These are phyloP conservation scores for Craterostigma plantagineum DNA, from an alignment of 257 asterid species.

Conservation along the genomic window DNA sequence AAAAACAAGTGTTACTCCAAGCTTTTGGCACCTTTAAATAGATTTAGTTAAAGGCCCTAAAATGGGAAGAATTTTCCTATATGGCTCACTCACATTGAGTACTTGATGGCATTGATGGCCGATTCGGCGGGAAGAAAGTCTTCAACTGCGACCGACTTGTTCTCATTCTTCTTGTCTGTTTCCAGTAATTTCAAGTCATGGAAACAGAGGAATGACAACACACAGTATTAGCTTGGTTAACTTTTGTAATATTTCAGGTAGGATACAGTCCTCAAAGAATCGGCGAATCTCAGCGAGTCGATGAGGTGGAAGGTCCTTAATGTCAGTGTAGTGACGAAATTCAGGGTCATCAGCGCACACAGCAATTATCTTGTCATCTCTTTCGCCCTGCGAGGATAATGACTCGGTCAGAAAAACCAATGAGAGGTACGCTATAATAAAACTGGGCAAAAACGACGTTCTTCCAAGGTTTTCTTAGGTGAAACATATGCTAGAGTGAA, in stretches of 20 bases:
- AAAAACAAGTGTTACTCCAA: background rate
- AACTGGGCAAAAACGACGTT: too few species aligned
- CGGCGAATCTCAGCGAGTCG: constrained; percentile 94
- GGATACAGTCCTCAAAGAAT: constrained; percentile 94
- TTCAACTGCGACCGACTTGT: constrained; percentile 71
- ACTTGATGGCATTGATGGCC: constrained; percentile 49
- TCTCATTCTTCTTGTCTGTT: constrained; percentile 77
- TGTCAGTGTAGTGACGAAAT: constrained; percentile 59
- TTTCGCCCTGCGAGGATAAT: constrained; percentile 48
- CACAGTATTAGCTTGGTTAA: background rate
- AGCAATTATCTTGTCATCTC: constrained; percentile 82
- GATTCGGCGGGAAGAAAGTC: constrained; percentile 65
- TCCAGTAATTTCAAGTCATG: background rate
- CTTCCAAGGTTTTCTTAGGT: too few species aligned
- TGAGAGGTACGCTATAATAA: too few species aligned
- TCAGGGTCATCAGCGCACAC: constrained; percentile 91
- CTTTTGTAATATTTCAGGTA: background rate
- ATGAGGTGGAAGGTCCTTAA: constrained; percentile 67
- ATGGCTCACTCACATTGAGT: constrained; percentile 47
- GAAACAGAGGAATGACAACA: background rate
- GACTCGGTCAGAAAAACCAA: background rate
- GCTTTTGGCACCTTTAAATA: too few species aligned
- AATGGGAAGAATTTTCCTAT: background rate
- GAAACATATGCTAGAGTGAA: too few species aligned
- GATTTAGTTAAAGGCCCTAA: background rate